Evolutionary conservation across 2,329 filamentous ascomycete genomes (phyloP).

Genomic region (Aspergillus sp.): DNA sequence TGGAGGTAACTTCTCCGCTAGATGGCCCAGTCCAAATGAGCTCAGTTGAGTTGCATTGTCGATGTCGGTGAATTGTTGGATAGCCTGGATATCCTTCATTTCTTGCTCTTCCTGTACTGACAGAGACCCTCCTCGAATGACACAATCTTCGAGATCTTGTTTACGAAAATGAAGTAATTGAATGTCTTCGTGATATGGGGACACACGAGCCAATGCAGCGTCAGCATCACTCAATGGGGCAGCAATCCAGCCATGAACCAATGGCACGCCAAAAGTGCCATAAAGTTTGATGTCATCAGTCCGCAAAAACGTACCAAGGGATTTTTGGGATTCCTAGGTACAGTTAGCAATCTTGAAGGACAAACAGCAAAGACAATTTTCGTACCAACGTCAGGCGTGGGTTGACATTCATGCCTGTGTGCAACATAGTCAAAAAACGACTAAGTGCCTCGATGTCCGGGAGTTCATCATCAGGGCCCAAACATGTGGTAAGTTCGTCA

Average conservation of each 20-base stretch:
- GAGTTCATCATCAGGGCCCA: constrained; percentile 66
- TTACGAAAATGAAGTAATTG: constrained; percentile 86
- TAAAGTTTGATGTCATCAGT: constrained; percentile 91
- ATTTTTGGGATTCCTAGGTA: constrained; percentile 30
- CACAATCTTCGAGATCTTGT: constrained; percentile 81
- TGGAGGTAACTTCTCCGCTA: constrained; percentile 68
- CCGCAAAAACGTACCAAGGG: constrained; percentile 77
- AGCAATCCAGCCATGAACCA: constrained; percentile 93
- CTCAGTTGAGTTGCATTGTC: constrained; percentile 86
- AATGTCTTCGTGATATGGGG: constrained; percentile 85
- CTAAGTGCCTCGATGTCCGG: constrained; percentile 90
- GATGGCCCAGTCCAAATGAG: constrained; percentile 71
- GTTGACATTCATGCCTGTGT: constrained; percentile 98
- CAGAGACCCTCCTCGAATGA: constrained; percentile 61
- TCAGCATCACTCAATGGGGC: constrained; percentile 64
- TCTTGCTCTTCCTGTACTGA: constrained; percentile 71
- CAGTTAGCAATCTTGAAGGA: constrained; percentile 39
- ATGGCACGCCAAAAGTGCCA: constrained; percentile 79
- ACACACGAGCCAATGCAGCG: constrained; percentile 69
- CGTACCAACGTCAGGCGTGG: constrained; percentile 71
- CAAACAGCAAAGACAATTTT: neutral
- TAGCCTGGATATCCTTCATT: constrained; percentile 78
- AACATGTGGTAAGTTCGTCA: constrained; percentile 83
- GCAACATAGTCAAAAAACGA: constrained; percentile 79
- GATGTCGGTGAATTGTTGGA: constrained; percentile 74